Conservation (phyloP, 805 yeast genomes). For the Sporopachydermia quercuum region DNA sequence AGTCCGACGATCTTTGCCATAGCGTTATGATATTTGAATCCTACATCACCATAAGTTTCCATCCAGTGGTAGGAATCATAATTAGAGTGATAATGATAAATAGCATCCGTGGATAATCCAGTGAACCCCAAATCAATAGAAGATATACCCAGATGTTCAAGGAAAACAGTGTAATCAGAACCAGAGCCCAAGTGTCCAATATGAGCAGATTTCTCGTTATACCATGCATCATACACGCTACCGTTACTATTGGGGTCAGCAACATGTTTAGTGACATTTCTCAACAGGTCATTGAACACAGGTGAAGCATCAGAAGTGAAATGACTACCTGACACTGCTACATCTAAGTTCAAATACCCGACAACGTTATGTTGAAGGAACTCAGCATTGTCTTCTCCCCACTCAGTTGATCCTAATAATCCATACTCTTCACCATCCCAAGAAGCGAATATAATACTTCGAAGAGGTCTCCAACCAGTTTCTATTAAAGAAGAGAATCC, state of each 20-base stretch:
- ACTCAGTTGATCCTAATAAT: constrained; percentile 63
- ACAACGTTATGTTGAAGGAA: constrained; percentile 34
- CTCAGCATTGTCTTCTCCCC: constrained; percentile 44
- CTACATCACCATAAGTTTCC: constrained; percentile 46
- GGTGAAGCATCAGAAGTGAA: constrained; percentile 46
- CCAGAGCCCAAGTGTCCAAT: constrained; percentile 51
- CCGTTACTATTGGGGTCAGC: constrained; percentile 27
- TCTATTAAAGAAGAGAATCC: constrained; percentile 29
- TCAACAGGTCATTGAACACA: constrained; percentile 31
- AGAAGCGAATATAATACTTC: constrained; percentile 44
- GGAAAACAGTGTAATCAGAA: constrained; percentile 50
- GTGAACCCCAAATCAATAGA: constrained; percentile 46
- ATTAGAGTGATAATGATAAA: constrained; percentile 65
- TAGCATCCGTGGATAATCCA: constrained; percentile 30
- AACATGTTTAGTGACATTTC: constrained; percentile 28
- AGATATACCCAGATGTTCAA: constrained; percentile 45
- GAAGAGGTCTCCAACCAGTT: constrained; percentile 30
- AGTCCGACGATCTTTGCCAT: constrained; percentile 39
- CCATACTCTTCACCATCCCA: constrained; percentile 80
- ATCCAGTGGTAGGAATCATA: constrained; percentile 66
- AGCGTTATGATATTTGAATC: constrained; percentile 41
- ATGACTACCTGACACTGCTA: constrained; percentile 40
- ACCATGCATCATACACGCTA: constrained; percentile 22
- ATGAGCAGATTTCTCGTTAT: constrained; percentile 12
- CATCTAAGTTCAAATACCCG: constrained; percentile 60